Evolutionary conservation across 2,329 filamentous ascomycete genomes (phyloP).

Genomic region (Botryotinia convoluta): DNA sequence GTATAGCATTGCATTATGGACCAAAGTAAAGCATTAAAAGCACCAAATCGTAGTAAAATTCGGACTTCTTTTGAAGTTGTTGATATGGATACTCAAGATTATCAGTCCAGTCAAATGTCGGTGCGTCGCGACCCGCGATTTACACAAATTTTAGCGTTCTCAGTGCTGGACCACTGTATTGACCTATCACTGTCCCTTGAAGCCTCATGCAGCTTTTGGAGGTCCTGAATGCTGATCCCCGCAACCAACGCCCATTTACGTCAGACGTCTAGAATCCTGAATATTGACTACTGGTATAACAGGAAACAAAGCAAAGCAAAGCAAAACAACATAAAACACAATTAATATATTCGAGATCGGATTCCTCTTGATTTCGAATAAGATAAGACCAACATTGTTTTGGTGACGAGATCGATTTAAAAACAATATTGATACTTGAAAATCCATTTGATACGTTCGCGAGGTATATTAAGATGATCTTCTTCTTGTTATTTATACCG

Average conservation of each 20-base stretch:
- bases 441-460: background rate
- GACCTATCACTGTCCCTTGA: constrained; percentile 10
- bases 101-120: constrained; percentile 1
- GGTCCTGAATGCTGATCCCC: background rate
- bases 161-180: background rate
- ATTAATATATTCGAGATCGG: background rate
- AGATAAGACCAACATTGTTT: background rate
- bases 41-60: constrained; percentile 21
- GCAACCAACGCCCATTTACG: constrained; percentile 10
- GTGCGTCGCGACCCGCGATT: constrained; percentile 12
- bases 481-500: background rate
- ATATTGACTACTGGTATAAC: background rate
- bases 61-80: constrained; percentile 8
- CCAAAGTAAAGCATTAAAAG: constrained; percentile 14
- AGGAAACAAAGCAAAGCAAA: background rate
- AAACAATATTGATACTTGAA: background rate
- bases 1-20: constrained; percentile 90
- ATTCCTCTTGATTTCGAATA: background rate
- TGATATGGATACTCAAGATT: background rate
- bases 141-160: constrained; percentile 12
- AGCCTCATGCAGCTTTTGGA: background rate
- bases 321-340: background rate
- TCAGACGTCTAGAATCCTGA: constrained; percentile 17
- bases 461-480: background rate
- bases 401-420: background rate